A percentile compares a stretch with the other conserved stretches of the same genome.
Conservation (phyloP, 108 stramenopile genomes). For the Poteriospumella lacustris region DNA sequence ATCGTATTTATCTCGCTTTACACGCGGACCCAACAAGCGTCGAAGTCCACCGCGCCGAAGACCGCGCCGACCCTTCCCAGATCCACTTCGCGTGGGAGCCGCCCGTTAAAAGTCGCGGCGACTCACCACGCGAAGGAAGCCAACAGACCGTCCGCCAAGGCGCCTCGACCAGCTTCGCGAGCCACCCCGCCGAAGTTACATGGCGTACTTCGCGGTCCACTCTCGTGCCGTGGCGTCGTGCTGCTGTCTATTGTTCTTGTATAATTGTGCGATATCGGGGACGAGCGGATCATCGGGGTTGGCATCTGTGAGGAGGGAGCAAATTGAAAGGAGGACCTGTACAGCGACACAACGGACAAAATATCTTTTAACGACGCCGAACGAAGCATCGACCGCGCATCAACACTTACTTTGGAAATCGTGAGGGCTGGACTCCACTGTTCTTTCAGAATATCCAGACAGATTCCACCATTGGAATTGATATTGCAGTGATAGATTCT, state of each 20-base stretch:
- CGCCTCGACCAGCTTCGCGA: no score
- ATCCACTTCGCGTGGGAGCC: no score
- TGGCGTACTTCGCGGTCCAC: constrained; percentile 90
- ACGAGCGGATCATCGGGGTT: constrained; percentile 98
- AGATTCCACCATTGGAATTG: constrained; percentile 95
- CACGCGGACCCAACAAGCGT: no score
- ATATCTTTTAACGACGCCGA: neutral
- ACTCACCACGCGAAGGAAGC: no score
- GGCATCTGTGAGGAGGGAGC: constrained; percentile 91
- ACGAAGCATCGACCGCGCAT: neutral
- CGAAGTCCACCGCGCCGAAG: no score
- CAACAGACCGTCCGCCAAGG: no score
- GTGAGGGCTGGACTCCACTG: constrained; percentile 99
- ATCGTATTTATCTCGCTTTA: no score
- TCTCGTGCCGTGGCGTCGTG: constrained; percentile 85
- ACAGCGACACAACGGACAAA: constrained; percentile 3
- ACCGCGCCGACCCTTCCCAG: no score
- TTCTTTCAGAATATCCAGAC: constrained; percentile 98
- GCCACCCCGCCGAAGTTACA: constrained; percentile 50
- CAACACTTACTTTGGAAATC: constrained; percentile 70
- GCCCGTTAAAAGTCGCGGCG: no score
- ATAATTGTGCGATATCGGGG: constrained; percentile 87
- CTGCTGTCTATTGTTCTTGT: constrained; percentile 62
- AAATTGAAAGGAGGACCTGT: constrained; percentile 90
- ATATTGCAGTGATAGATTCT: constrained; percentile 98